phyloP scores from a whole-genome alignment of 768 basidiomycete species.

The Rhizopogon roseolus region DNA sequence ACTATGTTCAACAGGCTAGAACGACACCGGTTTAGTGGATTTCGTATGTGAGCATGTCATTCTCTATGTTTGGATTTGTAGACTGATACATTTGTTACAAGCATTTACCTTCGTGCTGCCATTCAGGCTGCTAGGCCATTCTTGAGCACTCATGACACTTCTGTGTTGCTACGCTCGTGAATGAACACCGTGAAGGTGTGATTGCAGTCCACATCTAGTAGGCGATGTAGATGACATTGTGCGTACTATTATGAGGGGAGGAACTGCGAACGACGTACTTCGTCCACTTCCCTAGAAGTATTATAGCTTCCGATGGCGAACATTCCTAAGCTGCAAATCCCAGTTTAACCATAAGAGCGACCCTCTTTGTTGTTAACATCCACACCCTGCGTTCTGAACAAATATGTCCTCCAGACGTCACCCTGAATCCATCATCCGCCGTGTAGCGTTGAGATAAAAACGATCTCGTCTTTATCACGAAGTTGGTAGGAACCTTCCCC shows the following conservation, averaged over 20 bases:
- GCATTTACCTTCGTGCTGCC: neutral
- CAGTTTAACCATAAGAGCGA: neutral
- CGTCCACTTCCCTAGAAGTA: neutral
- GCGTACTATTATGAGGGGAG: neutral
- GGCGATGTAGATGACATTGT: neutral
- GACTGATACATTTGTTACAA: neutral
- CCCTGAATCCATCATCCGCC: constrained; percentile 53
- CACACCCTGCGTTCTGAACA: neutral
- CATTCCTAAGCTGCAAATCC: neutral
- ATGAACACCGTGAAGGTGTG: neutral
- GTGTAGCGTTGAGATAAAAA: constrained; percentile 95
- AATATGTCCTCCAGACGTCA: neutral
- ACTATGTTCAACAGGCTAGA: constrained; percentile 55
- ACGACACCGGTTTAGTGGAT: neutral
- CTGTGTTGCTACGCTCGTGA: neutral
- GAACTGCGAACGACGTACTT: neutral
- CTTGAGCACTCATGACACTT: neutral
- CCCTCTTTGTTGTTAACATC: neutral
- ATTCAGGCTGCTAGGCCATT: neutral
- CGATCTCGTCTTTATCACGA: constrained; percentile 79
- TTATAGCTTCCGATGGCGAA: neutral
- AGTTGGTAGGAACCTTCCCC: constrained; percentile 86
- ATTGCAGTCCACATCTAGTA: neutral
- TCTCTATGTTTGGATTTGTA: neutral
- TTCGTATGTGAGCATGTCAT: neutral